Evolutionary conservation across 139 green algal species (phyloP).

Genomic region (Coelastrella sp.): DNA sequence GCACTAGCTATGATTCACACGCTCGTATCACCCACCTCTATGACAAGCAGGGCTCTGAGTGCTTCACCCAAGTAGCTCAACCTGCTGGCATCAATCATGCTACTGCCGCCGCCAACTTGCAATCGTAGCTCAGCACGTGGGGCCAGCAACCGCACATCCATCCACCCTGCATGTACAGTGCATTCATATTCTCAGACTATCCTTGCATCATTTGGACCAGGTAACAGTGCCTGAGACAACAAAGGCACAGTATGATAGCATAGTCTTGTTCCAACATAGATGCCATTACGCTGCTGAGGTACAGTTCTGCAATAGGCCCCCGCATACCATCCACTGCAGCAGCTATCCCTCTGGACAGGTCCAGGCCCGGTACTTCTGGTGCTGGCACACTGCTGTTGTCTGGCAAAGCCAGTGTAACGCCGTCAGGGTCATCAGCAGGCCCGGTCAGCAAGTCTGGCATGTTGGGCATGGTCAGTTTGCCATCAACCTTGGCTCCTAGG

Average conservation of each 20-base stretch:
- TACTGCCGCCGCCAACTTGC: conserved; percentile 63
- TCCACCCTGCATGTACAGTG: conserved; percentile 67
- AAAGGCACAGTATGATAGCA: too few relatives aligned
- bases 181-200: neutral
- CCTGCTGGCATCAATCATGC: conserved; percentile 68
- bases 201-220: too few relatives aligned
- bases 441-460: conserved; percentile 45
- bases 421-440: conserved; percentile 28
- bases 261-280: too few relatives aligned
- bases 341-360: conserved; percentile 39
- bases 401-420: conserved; percentile 63
- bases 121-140: conserved; percentile 86
- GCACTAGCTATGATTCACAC: too few relatives aligned
- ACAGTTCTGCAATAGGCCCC: too few relatives aligned
- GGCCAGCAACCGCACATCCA: conserved; percentile 79
- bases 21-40: too few relatives aligned
- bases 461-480: conserved; percentile 46
- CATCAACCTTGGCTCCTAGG: conserved; percentile 34
- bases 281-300: too few relatives aligned
- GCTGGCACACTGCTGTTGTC: conserved; percentile 66
- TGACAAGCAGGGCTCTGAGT: conserved; percentile 81
- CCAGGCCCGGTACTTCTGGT: conserved; percentile 48
- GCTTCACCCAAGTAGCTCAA: conserved; percentile 83
- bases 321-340: conserved; percentile 40
- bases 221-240: too few relatives aligned